These are phyloP conservation scores for Rhododendron molle DNA, from an alignment of 148 eudicot genomes.

Conservation along the genomic window DNA sequence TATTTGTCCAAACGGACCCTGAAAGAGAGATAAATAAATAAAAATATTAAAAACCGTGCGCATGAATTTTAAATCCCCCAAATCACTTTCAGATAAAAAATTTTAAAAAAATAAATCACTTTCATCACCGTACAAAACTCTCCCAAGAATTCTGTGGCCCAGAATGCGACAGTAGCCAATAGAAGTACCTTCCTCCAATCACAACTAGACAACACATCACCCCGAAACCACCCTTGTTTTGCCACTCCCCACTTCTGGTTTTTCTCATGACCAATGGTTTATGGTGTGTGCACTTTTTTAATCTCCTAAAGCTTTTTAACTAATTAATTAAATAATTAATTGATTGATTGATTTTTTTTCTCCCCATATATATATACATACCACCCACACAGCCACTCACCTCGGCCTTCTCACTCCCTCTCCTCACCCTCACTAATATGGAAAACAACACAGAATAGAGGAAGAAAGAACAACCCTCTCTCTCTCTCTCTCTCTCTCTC, in stretches of 20 bases:
- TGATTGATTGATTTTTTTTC: not conserved
- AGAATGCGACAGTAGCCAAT: not conserved
- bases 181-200: not conserved
- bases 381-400: not conserved
- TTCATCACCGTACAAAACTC: not conserved
- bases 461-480: not conserved
- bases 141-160: not conserved
- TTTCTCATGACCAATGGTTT: not conserved
- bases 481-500: not conserved
- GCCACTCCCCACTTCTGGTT: not conserved
- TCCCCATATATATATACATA: not conserved
- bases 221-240: not conserved
- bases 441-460: conserved; percentile 2
- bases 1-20: no score
- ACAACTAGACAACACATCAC: conserved; percentile 15
- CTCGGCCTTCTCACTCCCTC: not conserved
- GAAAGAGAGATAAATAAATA: no score
- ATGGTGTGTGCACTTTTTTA: not conserved
- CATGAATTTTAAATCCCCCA: no score
- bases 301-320: not conserved
- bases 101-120: not conserved
- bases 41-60: no score
- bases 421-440: not conserved
- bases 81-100: no score
- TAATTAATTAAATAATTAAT: not conserved